A percentile compares a stretch with the other conserved stretches of the same genome.
phyloP scores from a whole-genome alignment of 495 filamentous ascomycete genomes.

The Tirmania nivea region DNA sequence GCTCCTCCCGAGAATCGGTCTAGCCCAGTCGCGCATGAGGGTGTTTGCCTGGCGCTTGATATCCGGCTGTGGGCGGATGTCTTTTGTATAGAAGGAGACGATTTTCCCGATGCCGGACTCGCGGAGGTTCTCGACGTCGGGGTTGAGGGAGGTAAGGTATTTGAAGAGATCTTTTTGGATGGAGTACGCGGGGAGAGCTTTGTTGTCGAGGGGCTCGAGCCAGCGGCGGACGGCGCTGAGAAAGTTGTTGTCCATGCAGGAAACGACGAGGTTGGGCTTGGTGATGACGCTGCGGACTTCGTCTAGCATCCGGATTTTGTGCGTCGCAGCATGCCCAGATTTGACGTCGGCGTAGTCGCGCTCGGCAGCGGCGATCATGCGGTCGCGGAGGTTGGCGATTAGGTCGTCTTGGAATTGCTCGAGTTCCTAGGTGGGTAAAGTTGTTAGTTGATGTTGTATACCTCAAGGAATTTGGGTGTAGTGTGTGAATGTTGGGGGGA shows the following conservation, averaged over 20 bases:
- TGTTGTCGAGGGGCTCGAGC: conserved; percentile 81
- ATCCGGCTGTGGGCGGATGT: conserved; percentile 56
- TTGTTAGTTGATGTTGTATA: neutral
- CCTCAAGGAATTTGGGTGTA: neutral
- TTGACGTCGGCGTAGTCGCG: conserved; percentile 62
- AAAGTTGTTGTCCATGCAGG: conserved; percentile 79
- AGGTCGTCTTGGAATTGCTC: conserved; percentile 73
- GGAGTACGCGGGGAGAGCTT: conserved; percentile 72
- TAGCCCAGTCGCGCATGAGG: conserved; percentile 80
- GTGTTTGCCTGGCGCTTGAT: conserved; percentile 91
- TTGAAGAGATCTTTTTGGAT: conserved; percentile 90
- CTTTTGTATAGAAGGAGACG: conserved; percentile 86
- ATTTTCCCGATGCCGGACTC: conserved; percentile 91
- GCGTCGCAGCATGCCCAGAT: conserved; percentile 54
- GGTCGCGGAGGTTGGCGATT: conserved; percentile 66
- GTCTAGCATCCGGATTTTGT: conserved; percentile 86
- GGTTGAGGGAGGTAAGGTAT: conserved; percentile 53
- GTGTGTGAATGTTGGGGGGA: neutral
- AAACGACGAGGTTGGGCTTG: conserved; percentile 59
- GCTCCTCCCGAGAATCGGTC: conserved; percentile 80
- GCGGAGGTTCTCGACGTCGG: conserved; percentile 71
- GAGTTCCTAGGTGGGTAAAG: conserved; percentile 40
- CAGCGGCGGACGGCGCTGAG: conserved; percentile 89
- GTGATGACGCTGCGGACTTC: conserved; percentile 76
- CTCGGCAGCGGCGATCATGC: conserved; percentile 82